Evolutionary conservation across 257 asterid genomes (phyloP).

Genomic region (Eucommia ulmoides): DNA sequence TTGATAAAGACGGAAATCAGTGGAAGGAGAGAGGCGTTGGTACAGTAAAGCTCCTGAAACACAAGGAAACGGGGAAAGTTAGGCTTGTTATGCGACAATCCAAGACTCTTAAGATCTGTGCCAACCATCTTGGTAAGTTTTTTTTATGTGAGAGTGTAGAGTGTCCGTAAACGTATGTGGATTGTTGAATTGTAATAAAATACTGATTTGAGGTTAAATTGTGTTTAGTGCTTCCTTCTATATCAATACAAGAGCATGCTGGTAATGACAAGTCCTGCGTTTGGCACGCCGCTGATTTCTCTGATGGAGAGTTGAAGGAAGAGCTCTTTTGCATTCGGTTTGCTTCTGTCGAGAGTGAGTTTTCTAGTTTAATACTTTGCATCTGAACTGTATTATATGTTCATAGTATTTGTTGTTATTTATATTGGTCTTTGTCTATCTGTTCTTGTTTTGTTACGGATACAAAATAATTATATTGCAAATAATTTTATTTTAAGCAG

Average conservation of each 20-base stretch:
- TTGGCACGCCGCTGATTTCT: slow-evolving; percentile 43
- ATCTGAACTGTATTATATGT: neutral
- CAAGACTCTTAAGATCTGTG: slow-evolving; percentile 46
- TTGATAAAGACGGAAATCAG: slow-evolving; percentile 34
- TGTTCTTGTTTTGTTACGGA: neutral
- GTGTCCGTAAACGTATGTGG: neutral
- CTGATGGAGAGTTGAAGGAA: slow-evolving; percentile 40
- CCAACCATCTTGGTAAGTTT: slow-evolving; percentile 30
- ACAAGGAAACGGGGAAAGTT: slow-evolving; percentile 30
- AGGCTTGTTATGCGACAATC: slow-evolving; percentile 45
- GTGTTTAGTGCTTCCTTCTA: slow-evolving; percentile 25
- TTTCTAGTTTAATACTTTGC: neutral
- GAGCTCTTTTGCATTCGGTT: slow-evolving; percentile 40
- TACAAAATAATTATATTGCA: neutral
- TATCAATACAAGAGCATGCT: slow-evolving; percentile 35
- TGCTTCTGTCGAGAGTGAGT: slow-evolving; percentile 35
- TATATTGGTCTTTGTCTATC: neutral
- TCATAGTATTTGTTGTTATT: neutral
- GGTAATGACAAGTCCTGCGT: slow-evolving; percentile 43
- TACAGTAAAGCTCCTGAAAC: slow-evolving; percentile 33
- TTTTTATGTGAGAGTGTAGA: neutral
- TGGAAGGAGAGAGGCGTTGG: slow-evolving; percentile 55
- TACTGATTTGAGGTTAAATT: no score
- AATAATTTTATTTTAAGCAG: neutral
- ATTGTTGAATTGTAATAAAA: neutral